Evolutionary conservation across 164 flowering plant genomes (phyloP), one percentile per base, ranked within the genome.

Genomic region (Sextonia rubra): DNA sequence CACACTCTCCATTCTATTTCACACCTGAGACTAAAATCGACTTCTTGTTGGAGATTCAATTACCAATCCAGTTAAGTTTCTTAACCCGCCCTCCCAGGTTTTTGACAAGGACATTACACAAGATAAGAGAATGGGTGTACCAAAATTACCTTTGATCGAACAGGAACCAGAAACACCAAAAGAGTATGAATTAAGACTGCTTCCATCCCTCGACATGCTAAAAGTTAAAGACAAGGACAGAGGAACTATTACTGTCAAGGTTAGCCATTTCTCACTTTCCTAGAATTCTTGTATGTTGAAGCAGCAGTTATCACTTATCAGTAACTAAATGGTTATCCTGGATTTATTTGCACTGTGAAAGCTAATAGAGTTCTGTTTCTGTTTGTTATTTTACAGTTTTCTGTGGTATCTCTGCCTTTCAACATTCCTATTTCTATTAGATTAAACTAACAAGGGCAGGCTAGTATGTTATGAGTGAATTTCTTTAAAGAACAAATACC

Each of bases 221-320:
- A 93, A 86, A 81, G 80, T 92, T 32, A 93, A 93, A 80, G 97
- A 93, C 75, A 93, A 93, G 84, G 99, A 93, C 71, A 81, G 97
- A 79, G 98, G 99, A 80, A 91, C 89, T 65, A 5, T 90, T 9
- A 89, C 89, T 1, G 17, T 93, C 26, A 85, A 90, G 98, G 99
- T 96, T 76, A 30, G 61, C 29, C 14, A 52, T 32, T 63, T 60
- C 29, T 62, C 4, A 32, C 30, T n/a, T n/a, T n/a, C n/a, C n/a
- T n/a, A n/a, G n/a, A n/a, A n/a, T n/a, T n/a, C 24, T 70, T 68
- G 22, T 48, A 14, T 22, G 47, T 47, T 15, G 17, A 58, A 58
- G 62, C 20, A 18, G 4, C 6, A 58, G 5, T 47, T 6, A 12
- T 12, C n/a, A n/a, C n/a, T n/a, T n/a, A 9, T 58, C 20, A 58